Percentiles rank a stretch among this genome's conserved stretches.
Evolutionary conservation across 495 filamentous ascomycete species (phyloP).

Genomic region (Podospora pseudopauciseta): DNA sequence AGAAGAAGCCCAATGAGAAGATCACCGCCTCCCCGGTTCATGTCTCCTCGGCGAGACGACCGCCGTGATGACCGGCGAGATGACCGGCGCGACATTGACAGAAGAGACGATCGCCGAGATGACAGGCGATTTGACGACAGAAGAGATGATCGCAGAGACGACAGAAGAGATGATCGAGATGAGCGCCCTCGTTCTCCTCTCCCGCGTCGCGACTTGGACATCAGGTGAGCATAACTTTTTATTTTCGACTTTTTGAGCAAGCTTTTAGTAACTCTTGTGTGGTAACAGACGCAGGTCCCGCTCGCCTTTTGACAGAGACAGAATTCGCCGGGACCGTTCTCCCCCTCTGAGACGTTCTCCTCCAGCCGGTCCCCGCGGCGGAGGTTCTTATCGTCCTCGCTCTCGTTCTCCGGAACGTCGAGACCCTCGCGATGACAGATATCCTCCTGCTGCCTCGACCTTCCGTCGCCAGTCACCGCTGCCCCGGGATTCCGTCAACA

Average conservation of each 20-base stretch:
- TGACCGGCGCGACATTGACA: conserved; percentile 6
- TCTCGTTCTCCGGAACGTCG: conserved; percentile 45
- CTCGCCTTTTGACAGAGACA: conserved; percentile 45
- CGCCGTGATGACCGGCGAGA: conserved; percentile 10
- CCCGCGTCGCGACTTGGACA: conserved; percentile 29
- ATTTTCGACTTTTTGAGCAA: background rate
- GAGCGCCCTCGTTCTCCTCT: conserved; percentile 26
- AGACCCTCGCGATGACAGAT: conserved; percentile 42
- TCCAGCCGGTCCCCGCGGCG: conserved; percentile 31
- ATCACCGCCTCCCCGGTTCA: conserved; percentile 31
- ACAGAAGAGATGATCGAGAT: conserved; percentile 12
- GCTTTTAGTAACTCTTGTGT: conserved; percentile 8
- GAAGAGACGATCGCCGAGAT: conserved; percentile 3
- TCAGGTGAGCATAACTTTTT: conserved; percentile 14
- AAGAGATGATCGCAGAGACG: conserved; percentile 15
- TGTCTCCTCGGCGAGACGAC: conserved; percentile 44
- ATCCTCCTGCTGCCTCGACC: conserved; percentile 23
- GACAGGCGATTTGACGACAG: conserved; percentile 9
- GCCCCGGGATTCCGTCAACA: conserved; percentile 40
- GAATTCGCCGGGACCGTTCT: conserved; percentile 37
- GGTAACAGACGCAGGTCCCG: conserved; percentile 43
- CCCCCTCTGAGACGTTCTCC: conserved; percentile 40
- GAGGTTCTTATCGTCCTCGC: conserved; percentile 40
- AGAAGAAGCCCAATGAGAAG: conserved; percentile 36
- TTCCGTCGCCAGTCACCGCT: conserved; percentile 41